These are phyloP conservation scores for Lachnellula willkommii DNA, from an alignment of 2,329 filamentous ascomycete species.

Conservation along the genomic window DNA sequence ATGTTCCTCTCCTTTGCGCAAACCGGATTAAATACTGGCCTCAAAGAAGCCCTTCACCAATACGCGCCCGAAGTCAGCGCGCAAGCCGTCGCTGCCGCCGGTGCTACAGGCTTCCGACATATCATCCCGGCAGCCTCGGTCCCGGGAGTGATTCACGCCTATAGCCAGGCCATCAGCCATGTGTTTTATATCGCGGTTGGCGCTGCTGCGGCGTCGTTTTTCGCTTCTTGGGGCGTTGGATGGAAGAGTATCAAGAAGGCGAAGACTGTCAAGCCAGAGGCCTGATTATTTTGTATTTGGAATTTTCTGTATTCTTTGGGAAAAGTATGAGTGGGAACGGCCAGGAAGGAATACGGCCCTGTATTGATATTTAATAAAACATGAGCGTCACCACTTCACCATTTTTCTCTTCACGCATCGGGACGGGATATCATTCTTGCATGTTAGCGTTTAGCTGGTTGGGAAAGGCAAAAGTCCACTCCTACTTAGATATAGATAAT, in stretches of 20 bases:
- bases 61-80: slow-evolving; percentile 33
- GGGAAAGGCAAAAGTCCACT: too few relatives aligned
- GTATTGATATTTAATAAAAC: too few relatives aligned
- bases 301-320: not conserved
- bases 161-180: slow-evolving; percentile 30
- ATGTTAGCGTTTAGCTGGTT: too few relatives aligned
- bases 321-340: too few relatives aligned
- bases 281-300: not conserved
- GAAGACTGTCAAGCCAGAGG: slow-evolving; percentile 10
- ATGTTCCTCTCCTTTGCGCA: slow-evolving; percentile 30
- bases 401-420: too few relatives aligned
- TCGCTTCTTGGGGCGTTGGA: slow-evolving; percentile 38
- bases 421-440: too few relatives aligned
- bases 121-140: slow-evolving; percentile 32
- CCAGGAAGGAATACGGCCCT: too few relatives aligned
- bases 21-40: slow-evolving; percentile 24
- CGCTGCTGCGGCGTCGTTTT: slow-evolving; percentile 9
- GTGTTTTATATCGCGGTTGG: slow-evolving; percentile 22
- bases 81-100: slow-evolving; percentile 35
- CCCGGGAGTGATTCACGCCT: slow-evolving; percentile 36
- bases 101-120: slow-evolving; percentile 35
- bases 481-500: too few relatives aligned
- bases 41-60: slow-evolving; percentile 27
- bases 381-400: too few relatives aligned
- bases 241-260: slow-evolving; percentile 41